These are phyloP conservation scores for Metarhizium rileyi DNA, from an alignment of 2,329 filamentous ascomycete species.

Conservation along the genomic window DNA sequence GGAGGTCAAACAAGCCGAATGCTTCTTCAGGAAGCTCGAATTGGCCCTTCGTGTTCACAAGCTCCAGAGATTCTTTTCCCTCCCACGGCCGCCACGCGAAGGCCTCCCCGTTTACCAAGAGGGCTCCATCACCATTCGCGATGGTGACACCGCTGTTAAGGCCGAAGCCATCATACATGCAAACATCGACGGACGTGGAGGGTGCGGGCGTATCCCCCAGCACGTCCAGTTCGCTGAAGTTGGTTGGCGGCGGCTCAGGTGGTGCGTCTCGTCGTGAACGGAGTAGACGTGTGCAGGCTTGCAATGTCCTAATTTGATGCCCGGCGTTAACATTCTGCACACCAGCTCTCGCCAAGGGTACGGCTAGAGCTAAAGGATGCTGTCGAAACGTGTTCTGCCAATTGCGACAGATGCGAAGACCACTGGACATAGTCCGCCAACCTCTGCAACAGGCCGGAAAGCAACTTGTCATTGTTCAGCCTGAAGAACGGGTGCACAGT, in stretches of 20 bases:
- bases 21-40: slow-evolving; percentile 63
- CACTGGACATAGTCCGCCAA: neutral
- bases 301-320: slow-evolving; percentile 6
- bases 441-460: slow-evolving; percentile 4
- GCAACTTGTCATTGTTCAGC: slow-evolving; percentile 2
- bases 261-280: slow-evolving; percentile 15
- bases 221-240: slow-evolving; percentile 71
- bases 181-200: slow-evolving; percentile 75
- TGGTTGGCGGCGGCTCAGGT: slow-evolving; percentile 33
- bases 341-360: neutral
- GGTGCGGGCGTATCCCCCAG: slow-evolving; percentile 66
- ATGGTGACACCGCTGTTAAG: slow-evolving; percentile 73
- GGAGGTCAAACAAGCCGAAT: slow-evolving; percentile 65
- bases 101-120: slow-evolving; percentile 78
- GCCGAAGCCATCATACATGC: slow-evolving; percentile 73
- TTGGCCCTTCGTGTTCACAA: slow-evolving; percentile 70
- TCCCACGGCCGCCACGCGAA: slow-evolving; percentile 85
- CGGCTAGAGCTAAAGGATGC: neutral
- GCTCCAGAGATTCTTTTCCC: slow-evolving; percentile 29
- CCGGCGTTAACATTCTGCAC: neutral
- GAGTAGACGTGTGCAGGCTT: slow-evolving; percentile 8
- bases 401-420: neutral
- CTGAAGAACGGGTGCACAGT: too few relatives aligned
- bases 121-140: slow-evolving; percentile 56
- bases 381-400: neutral